phyloP scores from a whole-genome alignment of 129 eudicot species.

The Artemisia annua region DNA sequence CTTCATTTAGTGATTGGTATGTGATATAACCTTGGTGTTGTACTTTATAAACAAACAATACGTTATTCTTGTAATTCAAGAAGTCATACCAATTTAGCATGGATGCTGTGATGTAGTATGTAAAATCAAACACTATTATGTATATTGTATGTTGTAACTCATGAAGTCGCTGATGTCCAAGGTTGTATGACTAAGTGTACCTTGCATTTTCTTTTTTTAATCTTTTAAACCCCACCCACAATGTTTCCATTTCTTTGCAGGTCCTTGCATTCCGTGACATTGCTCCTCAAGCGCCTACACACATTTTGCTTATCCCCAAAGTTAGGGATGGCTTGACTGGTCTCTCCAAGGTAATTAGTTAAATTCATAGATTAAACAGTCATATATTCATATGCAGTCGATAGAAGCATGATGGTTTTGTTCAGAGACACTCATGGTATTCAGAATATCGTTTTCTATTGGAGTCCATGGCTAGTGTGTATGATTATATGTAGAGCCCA shows the following conservation, averaged over 20 bases:
- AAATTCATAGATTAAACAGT: not conserved
- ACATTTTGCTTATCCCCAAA: slow-evolving; percentile 81
- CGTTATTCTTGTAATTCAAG: too few relatives aligned
- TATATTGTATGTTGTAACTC: not conserved
- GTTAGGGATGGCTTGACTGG: slow-evolving; percentile 83
- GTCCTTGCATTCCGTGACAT: slow-evolving; percentile 91
- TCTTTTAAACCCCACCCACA: not conserved
- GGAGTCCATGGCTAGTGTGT: too few relatives aligned
- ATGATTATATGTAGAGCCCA: too few relatives aligned
- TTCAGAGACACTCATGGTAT: not conserved
- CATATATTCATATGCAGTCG: not conserved
- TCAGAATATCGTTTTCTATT: too few relatives aligned
- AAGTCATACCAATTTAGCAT: too few relatives aligned
- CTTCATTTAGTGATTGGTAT: too few relatives aligned
- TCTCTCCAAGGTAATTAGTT: slow-evolving; percentile 67
- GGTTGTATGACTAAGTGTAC: not conserved
- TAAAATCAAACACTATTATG: not conserved
- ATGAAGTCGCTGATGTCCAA: not conserved
- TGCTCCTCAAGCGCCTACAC: slow-evolving; percentile 84
- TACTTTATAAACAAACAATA: too few relatives aligned
- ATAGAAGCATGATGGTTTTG: not conserved
- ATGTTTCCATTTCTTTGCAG: slow-evolving; percentile 33
- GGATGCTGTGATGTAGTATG: not conserved
- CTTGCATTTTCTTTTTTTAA: not conserved
- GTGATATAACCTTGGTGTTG: too few relatives aligned